Conservation (phyloP, 371 early-diverging fungal species). For the Smittium culicis region DNA sequence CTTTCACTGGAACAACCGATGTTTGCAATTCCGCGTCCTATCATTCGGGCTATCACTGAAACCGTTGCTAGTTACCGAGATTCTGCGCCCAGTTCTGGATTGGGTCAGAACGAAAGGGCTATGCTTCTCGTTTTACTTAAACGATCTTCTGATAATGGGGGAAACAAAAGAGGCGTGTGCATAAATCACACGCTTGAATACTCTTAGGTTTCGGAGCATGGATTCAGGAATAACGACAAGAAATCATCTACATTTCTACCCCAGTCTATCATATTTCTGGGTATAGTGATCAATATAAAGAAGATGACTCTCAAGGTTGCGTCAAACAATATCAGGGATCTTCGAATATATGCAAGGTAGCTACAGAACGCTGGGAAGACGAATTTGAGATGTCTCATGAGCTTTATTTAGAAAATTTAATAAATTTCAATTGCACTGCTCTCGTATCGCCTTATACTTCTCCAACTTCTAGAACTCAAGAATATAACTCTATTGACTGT, state of each 20-base stretch:
- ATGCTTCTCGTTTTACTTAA: slow-evolving; percentile 26
- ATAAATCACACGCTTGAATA: slow-evolving; percentile 18
- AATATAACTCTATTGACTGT: background rate
- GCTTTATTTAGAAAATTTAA: slow-evolving; percentile 9
- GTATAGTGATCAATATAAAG: slow-evolving; percentile 26
- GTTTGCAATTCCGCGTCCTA: slow-evolving; percentile 33
- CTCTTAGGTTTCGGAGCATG: slow-evolving; percentile 18
- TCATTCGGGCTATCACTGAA: slow-evolving; percentile 37
- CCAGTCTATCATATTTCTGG: slow-evolving; percentile 27
- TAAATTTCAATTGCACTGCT: slow-evolving; percentile 4
- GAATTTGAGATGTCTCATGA: slow-evolving; percentile 10
- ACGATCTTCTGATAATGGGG: slow-evolving; percentile 24
- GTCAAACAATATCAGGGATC: background rate
- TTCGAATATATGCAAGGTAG: background rate
- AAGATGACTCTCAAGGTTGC: slow-evolving; percentile 2
- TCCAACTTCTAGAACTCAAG: background rate
- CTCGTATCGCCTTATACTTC: background rate
- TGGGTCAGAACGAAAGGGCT: slow-evolving; percentile 24
- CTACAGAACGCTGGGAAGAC: background rate
- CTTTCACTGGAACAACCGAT: slow-evolving; percentile 31
- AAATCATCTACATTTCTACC: slow-evolving; percentile 23
- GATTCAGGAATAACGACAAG: slow-evolving; percentile 23
- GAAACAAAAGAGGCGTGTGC: slow-evolving; percentile 7
- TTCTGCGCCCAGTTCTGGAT: slow-evolving; percentile 26
- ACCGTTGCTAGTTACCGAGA: slow-evolving; percentile 32